These are phyloP conservation scores for Fomes fomentarius DNA, from an alignment of 1,284 basidiomycete genomes.

Conservation along the genomic window DNA sequence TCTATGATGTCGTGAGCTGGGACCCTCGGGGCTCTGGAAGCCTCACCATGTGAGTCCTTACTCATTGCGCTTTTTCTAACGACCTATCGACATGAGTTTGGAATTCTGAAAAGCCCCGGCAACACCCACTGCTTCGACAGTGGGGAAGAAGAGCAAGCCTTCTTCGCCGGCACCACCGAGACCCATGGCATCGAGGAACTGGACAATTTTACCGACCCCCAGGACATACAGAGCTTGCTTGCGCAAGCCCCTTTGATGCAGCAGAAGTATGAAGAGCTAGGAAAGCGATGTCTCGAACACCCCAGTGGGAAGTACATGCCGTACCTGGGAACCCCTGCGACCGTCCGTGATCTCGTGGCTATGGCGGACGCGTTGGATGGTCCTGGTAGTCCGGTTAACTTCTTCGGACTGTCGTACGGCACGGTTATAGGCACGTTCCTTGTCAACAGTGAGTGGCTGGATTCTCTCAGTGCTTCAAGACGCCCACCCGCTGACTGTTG, in stretches of 20 bases:
- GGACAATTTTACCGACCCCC: slow-evolving; percentile 9
- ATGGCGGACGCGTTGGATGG: slow-evolving; percentile 23
- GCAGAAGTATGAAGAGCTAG: slow-evolving; percentile 14
- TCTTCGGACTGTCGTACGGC: slow-evolving; percentile 17
- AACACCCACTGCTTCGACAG: background rate
- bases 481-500: background rate
- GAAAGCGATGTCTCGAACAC: background rate
- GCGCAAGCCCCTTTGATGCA: slow-evolving; percentile 13
- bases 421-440: slow-evolving; percentile 18
- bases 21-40: slow-evolving; percentile 3
- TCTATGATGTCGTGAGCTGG: slow-evolving; percentile 1
- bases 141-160: background rate
- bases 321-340: slow-evolving; percentile 22
- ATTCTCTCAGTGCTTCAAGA: no score
- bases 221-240: slow-evolving; percentile 1
- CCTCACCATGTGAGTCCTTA: background rate
- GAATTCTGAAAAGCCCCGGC: background rate
- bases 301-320: background rate
- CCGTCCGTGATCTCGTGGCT: slow-evolving; percentile 17
- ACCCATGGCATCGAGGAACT: slow-evolving; percentile 9
- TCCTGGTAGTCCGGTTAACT: slow-evolving; percentile 14
- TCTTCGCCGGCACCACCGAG: slow-evolving; percentile 13
- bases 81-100: background rate
- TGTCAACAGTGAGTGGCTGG: slow-evolving; percentile 22
- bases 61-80: no score